phyloP scores from a whole-genome alignment of 2,329 filamentous ascomycete genomes.

The Colletotrichum lindemuthianum region DNA sequence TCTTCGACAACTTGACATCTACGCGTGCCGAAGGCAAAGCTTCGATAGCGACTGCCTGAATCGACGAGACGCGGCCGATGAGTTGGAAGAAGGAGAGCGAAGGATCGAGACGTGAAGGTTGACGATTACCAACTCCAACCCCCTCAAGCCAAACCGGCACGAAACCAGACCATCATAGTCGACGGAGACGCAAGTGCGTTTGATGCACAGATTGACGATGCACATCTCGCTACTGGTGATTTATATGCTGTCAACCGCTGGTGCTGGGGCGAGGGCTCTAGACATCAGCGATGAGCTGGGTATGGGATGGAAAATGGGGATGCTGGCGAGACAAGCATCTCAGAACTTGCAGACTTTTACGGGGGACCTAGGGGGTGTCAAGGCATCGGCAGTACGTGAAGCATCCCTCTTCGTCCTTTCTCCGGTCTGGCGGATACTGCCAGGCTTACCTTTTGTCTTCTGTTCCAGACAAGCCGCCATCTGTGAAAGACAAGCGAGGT shows the following conservation, averaged over 20 bases:
- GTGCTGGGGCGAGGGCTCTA: conserved; percentile 33
- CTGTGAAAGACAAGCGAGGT: neutral
- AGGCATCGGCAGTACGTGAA: conserved; percentile 47
- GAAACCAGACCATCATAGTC: neutral
- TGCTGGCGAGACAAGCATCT: conserved; percentile 45
- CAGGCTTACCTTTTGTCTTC: neutral
- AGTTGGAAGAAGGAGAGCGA: neutral
- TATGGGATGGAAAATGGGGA: conserved; percentile 49
- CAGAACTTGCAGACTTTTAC: conserved; percentile 54
- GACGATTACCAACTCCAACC: neutral
- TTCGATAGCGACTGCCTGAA: conserved; percentile 1
- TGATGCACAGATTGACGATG: conserved; percentile 12
- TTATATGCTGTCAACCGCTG: conserved; percentile 16
- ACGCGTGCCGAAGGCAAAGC: too few relatives aligned
- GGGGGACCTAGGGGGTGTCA: conserved; percentile 51
- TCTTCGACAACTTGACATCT: too few relatives aligned
- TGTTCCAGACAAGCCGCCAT: neutral
- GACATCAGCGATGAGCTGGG: conserved; percentile 45
- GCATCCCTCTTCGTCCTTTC: neutral
- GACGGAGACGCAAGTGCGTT: neutral
- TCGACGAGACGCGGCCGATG: conserved; percentile 1
- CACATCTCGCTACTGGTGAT: conserved; percentile 6
- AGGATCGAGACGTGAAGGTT: conserved; percentile 1
- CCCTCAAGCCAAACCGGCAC: too few relatives aligned
- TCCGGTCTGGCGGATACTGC: neutral